Percentiles rank a stretch among this genome's conserved stretches.
Evolutionary conservation across 169 alveolate genomes (phyloP).

Genomic region (Eimeria acervulina): DNA sequence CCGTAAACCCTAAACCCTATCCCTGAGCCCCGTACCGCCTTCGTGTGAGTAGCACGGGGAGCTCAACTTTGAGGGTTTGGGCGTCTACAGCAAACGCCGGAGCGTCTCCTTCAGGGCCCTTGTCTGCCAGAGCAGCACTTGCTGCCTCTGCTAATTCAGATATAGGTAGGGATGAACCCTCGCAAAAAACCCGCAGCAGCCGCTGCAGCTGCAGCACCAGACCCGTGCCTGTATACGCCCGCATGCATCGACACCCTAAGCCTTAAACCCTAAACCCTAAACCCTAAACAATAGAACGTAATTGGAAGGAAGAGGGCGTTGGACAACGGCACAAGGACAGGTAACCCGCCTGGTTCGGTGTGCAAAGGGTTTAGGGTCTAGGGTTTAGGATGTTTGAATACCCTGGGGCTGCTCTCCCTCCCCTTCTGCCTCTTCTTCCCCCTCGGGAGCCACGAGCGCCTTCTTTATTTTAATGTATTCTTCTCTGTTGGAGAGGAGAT

Average conservation of each 20-base stretch:
- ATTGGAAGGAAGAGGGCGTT: too few relatives aligned
- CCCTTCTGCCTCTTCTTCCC: conserved; percentile 45
- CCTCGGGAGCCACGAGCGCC: conserved; percentile 11
- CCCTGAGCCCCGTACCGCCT: conserved; percentile 56
- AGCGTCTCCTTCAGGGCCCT: conserved; percentile 13
- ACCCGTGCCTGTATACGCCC: conserved; percentile 21
- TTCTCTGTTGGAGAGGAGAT: conserved; percentile 7
- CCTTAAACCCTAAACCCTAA: conserved; percentile 6
- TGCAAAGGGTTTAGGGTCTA: background rate
- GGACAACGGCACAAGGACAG: too few relatives aligned
- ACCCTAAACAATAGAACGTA: too few relatives aligned
- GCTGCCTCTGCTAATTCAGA: conserved; percentile 44
- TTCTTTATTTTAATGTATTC: background rate
- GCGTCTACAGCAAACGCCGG: conserved; percentile 20
- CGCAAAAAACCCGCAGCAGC: conserved; percentile 75
- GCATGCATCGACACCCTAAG: background rate
- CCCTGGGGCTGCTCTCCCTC: conserved; percentile 54
- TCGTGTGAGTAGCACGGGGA: conserved; percentile 71
- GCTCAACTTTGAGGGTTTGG: conserved; percentile 28
- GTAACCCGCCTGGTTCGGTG: too few relatives aligned
- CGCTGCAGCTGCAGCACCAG: conserved; percentile 71
- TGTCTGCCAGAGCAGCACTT: conserved; percentile 34
- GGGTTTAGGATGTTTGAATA: background rate
- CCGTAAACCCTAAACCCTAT: too few relatives aligned
- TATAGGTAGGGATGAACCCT: conserved; percentile 73